These are phyloP conservation scores for Biscogniauxia sp. DNA, from an alignment of 2,329 filamentous ascomycete species.

Conservation along the genomic window DNA sequence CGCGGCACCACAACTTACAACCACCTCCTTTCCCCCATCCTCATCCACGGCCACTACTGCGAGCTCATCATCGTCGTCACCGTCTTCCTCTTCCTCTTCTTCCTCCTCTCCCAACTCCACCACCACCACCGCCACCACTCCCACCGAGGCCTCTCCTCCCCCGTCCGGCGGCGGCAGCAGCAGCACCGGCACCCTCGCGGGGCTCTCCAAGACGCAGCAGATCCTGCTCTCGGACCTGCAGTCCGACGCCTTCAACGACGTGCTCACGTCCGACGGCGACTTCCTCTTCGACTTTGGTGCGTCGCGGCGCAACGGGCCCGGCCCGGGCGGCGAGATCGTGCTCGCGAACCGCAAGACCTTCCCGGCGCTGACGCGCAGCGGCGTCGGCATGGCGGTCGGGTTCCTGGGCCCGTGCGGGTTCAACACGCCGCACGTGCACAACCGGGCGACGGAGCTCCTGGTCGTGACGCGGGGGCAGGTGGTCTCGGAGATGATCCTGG, in stretches of 20 bases:
- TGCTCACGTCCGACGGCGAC: slow-evolving; percentile 39
- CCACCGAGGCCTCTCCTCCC: slow-evolving; percentile 9
- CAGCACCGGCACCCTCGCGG: slow-evolving; percentile 5
- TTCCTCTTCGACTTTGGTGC: slow-evolving; percentile 50
- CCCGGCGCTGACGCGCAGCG: slow-evolving; percentile 53
- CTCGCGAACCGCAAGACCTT: slow-evolving; percentile 56
- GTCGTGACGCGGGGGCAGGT: slow-evolving; percentile 48
- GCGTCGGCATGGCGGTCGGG: slow-evolving; percentile 49
- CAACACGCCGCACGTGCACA: slow-evolving; percentile 56
- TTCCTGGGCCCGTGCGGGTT: slow-evolving; percentile 53
- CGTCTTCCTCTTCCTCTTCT: not conserved
- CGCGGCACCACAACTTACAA: slow-evolving; percentile 5
- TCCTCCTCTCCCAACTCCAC: slow-evolving; percentile 5
- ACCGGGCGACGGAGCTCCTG: slow-evolving; percentile 52
- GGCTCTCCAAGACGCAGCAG: slow-evolving; percentile 36
- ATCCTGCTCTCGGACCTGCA: slow-evolving; percentile 41
- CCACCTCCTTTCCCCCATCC: not conserved
- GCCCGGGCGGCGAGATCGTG: slow-evolving; percentile 48
- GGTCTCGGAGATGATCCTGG: slow-evolving; percentile 51
- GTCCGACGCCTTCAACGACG: slow-evolving; percentile 40
- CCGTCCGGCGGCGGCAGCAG: not conserved
- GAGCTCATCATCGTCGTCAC: no score
- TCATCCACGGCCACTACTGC: slow-evolving; percentile 7
- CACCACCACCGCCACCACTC: slow-evolving; percentile 7
- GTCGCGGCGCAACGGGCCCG: slow-evolving; percentile 29